These are phyloP conservation scores for Mycena chlorophos DNA, from an alignment of 768 basidiomycete species.

Conservation along the genomic window DNA sequence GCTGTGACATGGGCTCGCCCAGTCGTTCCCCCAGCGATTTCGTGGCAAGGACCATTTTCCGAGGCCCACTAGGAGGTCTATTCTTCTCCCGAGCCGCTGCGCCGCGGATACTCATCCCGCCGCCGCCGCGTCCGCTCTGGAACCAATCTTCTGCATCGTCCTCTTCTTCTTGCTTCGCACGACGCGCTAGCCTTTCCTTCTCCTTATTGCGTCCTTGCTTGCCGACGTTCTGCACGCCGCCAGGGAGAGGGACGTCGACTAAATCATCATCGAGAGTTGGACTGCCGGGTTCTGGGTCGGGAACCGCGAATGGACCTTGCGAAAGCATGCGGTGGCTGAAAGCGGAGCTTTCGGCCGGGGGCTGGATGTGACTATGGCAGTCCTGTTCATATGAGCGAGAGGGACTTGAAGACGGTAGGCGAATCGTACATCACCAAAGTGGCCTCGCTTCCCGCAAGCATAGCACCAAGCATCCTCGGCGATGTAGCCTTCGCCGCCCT, in stretches of 20 bases:
- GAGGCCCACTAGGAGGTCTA: constrained; percentile 9
- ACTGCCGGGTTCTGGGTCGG: constrained; percentile 29
- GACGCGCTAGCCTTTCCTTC: constrained; percentile 53
- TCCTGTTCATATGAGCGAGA: constrained; percentile 46
- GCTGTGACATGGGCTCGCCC: not conserved
- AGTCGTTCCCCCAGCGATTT: constrained; percentile 14
- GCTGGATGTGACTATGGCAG: constrained; percentile 47
- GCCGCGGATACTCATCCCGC: constrained; percentile 32
- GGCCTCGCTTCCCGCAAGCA: constrained; percentile 71
- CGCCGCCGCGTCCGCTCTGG: constrained; percentile 34
- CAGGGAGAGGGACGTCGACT: constrained; percentile 36
- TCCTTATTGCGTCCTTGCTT: constrained; percentile 63
- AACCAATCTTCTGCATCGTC: constrained; percentile 74
- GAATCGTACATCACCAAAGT: constrained; percentile 74
- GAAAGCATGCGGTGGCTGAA: constrained; percentile 64
- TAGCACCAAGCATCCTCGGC: constrained; percentile 78
- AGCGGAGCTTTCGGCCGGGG: constrained; percentile 59
- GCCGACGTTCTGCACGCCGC: constrained; percentile 61
- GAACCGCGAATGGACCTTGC: constrained; percentile 66
- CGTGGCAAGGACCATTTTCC: not conserved
- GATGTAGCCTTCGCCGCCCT: constrained; percentile 80
- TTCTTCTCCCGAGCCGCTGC: constrained; percentile 6
- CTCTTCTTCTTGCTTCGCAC: constrained; percentile 45
- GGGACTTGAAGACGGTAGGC: not conserved
- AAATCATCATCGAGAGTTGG: constrained; percentile 46